Percentiles rank a stretch among this genome's conserved stretches.
phyloP scores from a whole-genome alignment of 2,329 filamentous ascomycete species.

The Bipolaris cookei region DNA sequence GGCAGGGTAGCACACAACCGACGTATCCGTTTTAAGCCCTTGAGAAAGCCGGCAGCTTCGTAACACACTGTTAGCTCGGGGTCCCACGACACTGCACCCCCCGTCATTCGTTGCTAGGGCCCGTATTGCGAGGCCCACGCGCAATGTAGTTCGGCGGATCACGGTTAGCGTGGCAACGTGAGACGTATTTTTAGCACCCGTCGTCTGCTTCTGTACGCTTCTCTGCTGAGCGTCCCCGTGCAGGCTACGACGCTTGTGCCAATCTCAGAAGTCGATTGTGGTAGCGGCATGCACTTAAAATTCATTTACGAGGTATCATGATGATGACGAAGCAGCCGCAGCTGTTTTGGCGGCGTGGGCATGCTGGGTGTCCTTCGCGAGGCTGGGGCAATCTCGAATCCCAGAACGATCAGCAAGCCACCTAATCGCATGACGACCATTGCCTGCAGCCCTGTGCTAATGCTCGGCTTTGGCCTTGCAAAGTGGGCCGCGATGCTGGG shows the following conservation, averaged over 20 bases:
- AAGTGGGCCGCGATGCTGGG: conserved; percentile 6
- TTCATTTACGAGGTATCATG: conserved; percentile 5
- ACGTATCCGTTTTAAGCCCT: conserved; percentile 31
- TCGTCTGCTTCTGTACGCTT: conserved; percentile 7
- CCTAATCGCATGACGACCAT: conserved; percentile 15
- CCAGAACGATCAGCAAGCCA: conserved; percentile 14
- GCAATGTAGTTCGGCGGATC: conserved; percentile 17
- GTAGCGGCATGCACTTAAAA: conserved; percentile 13
- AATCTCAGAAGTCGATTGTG: conserved; percentile 17
- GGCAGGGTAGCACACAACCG: conserved; percentile 28
- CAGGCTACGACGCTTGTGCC: conserved; percentile 25
- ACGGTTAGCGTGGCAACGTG: conserved; percentile 14
- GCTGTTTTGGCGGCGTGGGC: conserved; percentile 9
- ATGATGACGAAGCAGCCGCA: conserved; percentile 20
- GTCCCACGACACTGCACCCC: conserved; percentile 32
- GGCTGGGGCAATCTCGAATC: conserved; percentile 12
- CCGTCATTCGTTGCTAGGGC: conserved; percentile 29
- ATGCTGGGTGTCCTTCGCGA: background rate
- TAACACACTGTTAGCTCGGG: conserved; percentile 27
- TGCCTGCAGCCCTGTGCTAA: conserved; percentile 8
- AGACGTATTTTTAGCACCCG: conserved; percentile 23
- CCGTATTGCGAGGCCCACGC: conserved; percentile 25
- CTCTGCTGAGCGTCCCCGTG: conserved; percentile 15
- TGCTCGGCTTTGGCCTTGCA: conserved; percentile 3
- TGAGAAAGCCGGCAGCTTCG: conserved; percentile 22